phyloP scores from a whole-genome alignment of 768 basidiomycete species.

The Lyophyllum semitale region DNA sequence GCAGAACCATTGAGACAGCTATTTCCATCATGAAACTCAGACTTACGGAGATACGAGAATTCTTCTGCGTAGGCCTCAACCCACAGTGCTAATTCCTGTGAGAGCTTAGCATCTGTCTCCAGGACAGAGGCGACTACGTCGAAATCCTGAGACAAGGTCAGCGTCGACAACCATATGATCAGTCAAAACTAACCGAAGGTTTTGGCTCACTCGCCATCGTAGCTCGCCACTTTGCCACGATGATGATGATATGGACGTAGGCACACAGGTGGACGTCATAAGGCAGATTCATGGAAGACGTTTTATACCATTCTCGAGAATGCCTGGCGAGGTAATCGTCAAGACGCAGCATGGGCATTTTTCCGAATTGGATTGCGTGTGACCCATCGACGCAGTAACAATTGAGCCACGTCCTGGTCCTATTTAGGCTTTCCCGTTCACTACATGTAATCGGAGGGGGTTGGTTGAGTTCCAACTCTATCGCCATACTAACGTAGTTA shows the following conservation, averaged over 20 bases:
- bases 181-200: background rate
- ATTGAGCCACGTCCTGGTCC: constrained; percentile 74
- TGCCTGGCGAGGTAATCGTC: constrained; percentile 63
- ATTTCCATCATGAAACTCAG: background rate
- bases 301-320: constrained; percentile 50
- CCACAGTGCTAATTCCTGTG: constrained; percentile 41
- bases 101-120: constrained; percentile 37
- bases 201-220: constrained; percentile 9
- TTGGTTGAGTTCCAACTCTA: constrained; percentile 69
- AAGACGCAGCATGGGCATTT: constrained; percentile 63
- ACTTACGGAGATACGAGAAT: constrained; percentile 35
- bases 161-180: background rate
- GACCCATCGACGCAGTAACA: constrained; percentile 78
- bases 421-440: constrained; percentile 68
- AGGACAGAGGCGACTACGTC: constrained; percentile 36
- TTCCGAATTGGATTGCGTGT: constrained; percentile 75
- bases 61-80: constrained; percentile 41
- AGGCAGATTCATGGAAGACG: constrained; percentile 38
- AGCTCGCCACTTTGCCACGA: constrained; percentile 48
- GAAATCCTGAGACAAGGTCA: constrained; percentile 26
- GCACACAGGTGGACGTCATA: constrained; percentile 52
- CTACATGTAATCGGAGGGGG: constrained; percentile 48
- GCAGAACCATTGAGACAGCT: background rate
- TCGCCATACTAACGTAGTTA: constrained; percentile 60
- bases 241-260: constrained; percentile 51